phyloP scores from a whole-genome alignment of 2,329 filamentous ascomycete species.

The Trichophyton verrucosum region DNA sequence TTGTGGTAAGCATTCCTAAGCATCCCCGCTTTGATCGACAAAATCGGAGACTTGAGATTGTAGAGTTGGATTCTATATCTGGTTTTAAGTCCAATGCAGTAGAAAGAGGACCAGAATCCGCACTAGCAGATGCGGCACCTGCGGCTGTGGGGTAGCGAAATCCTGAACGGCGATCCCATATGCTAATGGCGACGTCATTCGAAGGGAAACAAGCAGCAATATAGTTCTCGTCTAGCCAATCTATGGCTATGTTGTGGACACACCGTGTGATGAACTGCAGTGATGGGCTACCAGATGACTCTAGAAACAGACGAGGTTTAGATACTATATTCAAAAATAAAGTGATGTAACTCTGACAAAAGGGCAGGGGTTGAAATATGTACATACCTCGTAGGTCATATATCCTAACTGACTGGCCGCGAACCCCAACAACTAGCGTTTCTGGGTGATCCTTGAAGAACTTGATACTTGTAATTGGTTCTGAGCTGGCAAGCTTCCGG shows the following conservation, averaged over 20 bases:
- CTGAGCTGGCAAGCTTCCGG: conserved; percentile 47
- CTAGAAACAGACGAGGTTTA: conserved; percentile 13
- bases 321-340: background rate
- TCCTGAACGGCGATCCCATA: conserved; percentile 49
- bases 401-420: conserved; percentile 47
- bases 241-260: conserved; percentile 52
- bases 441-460: conserved; percentile 50
- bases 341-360: background rate
- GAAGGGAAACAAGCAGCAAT: conserved; percentile 46
- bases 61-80: conserved; percentile 39
- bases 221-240: conserved; percentile 53
- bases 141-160: conserved; percentile 26
- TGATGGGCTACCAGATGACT: conserved; percentile 29
- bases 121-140: conserved; percentile 20
- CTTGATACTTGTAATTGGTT: conserved; percentile 52
- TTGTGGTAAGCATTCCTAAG: conserved; percentile 47
- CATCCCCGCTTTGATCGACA: conserved; percentile 46
- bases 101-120: conserved; percentile 28
- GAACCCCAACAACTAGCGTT: conserved; percentile 48
- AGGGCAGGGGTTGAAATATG: conserved; percentile 14
- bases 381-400: conserved; percentile 48
- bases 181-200: conserved; percentile 46
- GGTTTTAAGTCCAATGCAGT: conserved; percentile 47
- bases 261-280: conserved; percentile 44
- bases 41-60: conserved; percentile 52